Conservation (phyloP, 495 filamentous ascomycete genomes). For the Penicillium antarcticum region DNA sequence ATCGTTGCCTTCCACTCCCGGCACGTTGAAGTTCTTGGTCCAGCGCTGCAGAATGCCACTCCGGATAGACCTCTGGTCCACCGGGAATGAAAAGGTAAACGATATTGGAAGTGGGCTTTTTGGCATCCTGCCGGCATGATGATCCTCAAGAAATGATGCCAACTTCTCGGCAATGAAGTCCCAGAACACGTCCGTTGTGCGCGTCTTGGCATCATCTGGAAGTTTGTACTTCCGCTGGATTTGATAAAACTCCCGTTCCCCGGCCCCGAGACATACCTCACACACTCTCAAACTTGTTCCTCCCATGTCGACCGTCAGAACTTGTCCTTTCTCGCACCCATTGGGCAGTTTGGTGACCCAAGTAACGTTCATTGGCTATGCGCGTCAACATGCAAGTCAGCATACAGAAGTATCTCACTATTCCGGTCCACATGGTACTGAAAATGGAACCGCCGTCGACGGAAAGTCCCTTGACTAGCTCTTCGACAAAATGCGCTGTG, state of each 20-base stretch:
- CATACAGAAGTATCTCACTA: not conserved
- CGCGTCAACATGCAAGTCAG: not conserved
- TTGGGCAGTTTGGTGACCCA: constrained; percentile 88
- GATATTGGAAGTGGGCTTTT: constrained; percentile 64
- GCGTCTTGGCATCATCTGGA: constrained; percentile 82
- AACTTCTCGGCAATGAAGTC: constrained; percentile 89
- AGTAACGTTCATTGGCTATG: constrained; percentile 91
- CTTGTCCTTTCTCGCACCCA: constrained; percentile 81
- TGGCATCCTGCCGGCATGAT: constrained; percentile 56
- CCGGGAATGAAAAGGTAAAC: constrained; percentile 95
- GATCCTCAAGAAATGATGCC: constrained; percentile 78
- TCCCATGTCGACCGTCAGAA: constrained; percentile 89
- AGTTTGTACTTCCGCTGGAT: constrained; percentile 89
- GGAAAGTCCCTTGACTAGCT: constrained; percentile 79
- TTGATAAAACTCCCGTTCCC: constrained; percentile 86
- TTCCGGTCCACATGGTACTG: constrained; percentile 30
- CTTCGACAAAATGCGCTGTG: constrained; percentile 74
- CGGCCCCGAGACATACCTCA: constrained; percentile 75
- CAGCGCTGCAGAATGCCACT: constrained; percentile 88
- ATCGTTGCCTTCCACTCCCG: constrained; percentile 85
- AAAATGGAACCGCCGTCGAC: constrained; percentile 84
- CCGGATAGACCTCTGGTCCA: constrained; percentile 82
- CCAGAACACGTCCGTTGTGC: constrained; percentile 80
- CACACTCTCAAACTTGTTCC: constrained; percentile 94
- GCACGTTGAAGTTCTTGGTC: constrained; percentile 95